Conservation (phyloP, 768 basidiomycete genomes). For the Trametopsis cervina region DNA sequence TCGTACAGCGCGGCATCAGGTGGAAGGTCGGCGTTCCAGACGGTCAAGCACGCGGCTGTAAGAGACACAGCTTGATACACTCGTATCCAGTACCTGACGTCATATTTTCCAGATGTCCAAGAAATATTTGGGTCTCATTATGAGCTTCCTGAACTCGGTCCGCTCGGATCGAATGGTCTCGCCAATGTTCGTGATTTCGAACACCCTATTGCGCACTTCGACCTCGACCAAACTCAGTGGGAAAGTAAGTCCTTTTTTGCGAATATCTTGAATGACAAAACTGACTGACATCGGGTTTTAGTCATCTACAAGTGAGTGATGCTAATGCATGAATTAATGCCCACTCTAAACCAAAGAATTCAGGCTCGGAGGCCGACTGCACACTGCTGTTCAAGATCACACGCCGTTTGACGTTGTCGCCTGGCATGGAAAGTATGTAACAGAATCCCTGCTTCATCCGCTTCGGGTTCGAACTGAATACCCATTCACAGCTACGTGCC, state of each 20-base stretch:
- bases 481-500: conserved; percentile 44
- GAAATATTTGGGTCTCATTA: conserved; percentile 62
- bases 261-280: neutral
- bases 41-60: conserved; percentile 56
- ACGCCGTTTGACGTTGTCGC: conserved; percentile 71
- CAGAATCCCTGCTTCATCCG: neutral
- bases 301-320: conserved; percentile 43
- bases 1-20: conserved; percentile 61
- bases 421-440: conserved; percentile 57
- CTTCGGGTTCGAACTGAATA: neutral
- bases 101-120: conserved; percentile 40
- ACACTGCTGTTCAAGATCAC: conserved; percentile 49
- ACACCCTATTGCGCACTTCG: conserved; percentile 55
- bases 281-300: conserved; percentile 12
- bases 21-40: conserved; percentile 56
- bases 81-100: neutral
- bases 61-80: conserved; percentile 15
- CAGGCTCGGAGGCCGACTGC: conserved; percentile 50
- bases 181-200: conserved; percentile 63
- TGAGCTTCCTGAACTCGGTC: conserved; percentile 56
- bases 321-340: neutral
- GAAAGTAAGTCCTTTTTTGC: conserved; percentile 32
- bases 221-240: conserved; percentile 57
- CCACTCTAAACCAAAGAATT: neutral
- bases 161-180: conserved; percentile 59